Base-by-base conservation (phyloP, 306 rosid species). In the Lupinus albus region DNA sequence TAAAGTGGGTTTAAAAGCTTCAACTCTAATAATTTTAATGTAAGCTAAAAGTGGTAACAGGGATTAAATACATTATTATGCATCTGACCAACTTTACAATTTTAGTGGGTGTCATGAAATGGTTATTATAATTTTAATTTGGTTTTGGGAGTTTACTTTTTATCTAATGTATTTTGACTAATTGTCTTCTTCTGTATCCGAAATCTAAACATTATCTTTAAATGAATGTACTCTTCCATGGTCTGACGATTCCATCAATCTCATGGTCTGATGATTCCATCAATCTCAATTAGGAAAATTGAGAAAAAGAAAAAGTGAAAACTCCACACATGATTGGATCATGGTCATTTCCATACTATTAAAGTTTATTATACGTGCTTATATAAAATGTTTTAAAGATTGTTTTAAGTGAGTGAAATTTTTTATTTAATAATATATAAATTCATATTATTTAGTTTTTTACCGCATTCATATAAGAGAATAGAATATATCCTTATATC, bases 21-120 rank as follows among this genome's bases (percentile, higher is more conserved):
- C n/a, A 61, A 41, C n/a, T n/a, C n/a, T n/a, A n/a, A n/a, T n/a
- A n/a, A 35, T 7, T 62, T 62, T 6, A 18, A 33, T n/a, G 17
- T 70, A 14, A 44, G 14, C 16, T 58, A 11, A 39, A 41, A 72
- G 17, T 28, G 41, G 6, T 17, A 73, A 64, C 11, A 18, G 46
- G 45, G 5, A 18, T 71, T 59, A 18, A 14, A 38, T 25, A 59
- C 20, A 32, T 71, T 57, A 32, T 57, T 59, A 32, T 10, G 18
- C 5, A 41, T 16, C 53, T 20, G 15, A 25, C 14, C n/a, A 52
- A 48, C n/a, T 14, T 35, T 17, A 7, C 33, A 36, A 60, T 36
- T 47, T 38, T 11, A 6, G 17, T 6, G n/a, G 4, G 54, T 17
- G 42, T 17, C 32, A 5, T 44, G 17, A 11, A 11, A 30, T 39